Evolutionary conservation across 495 filamentous ascomycete genomes (phyloP).

Genomic region (Cercophora newfieldiana): DNA sequence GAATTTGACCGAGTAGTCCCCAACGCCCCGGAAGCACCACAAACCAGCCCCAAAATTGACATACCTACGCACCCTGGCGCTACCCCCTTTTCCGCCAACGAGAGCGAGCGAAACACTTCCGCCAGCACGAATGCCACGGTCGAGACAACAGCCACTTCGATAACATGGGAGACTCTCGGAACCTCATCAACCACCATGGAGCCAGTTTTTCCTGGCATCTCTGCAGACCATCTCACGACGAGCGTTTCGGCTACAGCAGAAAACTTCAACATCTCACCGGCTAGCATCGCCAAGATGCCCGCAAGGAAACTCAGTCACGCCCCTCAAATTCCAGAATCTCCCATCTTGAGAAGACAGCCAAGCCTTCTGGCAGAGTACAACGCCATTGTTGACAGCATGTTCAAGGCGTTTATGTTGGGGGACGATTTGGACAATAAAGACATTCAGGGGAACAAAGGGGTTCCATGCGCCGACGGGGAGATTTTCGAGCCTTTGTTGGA

Average conservation of each 20-base stretch:
- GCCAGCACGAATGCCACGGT: neutral
- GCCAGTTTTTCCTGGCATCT: neutral
- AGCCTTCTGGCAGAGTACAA: neutral
- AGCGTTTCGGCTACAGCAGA: neutral
- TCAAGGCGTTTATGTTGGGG: neutral
- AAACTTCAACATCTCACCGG: no score
- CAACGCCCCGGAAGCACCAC: no score
- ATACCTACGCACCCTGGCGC: no score
- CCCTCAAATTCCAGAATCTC: neutral
- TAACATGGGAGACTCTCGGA: neutral
- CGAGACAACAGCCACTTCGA: neutral
- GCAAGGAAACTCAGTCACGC: neutral
- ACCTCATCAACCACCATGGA: neutral
- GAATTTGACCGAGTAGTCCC: no score
- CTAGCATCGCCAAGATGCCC: no score
- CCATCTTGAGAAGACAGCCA: neutral
- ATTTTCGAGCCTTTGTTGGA: neutral
- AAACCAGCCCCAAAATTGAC: no score
- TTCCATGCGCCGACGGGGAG: neutral
- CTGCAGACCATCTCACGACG: neutral
- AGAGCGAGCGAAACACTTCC: neutral
- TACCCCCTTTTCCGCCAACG: neutral
- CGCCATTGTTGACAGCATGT: neutral
- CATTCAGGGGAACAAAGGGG: neutral
- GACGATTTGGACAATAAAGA: neutral